Percentiles rank a stretch among this genome's conserved stretches.
phyloP scores from a whole-genome alignment of 2,329 filamentous ascomycete species.

The Tolypocladium tundrense region DNA sequence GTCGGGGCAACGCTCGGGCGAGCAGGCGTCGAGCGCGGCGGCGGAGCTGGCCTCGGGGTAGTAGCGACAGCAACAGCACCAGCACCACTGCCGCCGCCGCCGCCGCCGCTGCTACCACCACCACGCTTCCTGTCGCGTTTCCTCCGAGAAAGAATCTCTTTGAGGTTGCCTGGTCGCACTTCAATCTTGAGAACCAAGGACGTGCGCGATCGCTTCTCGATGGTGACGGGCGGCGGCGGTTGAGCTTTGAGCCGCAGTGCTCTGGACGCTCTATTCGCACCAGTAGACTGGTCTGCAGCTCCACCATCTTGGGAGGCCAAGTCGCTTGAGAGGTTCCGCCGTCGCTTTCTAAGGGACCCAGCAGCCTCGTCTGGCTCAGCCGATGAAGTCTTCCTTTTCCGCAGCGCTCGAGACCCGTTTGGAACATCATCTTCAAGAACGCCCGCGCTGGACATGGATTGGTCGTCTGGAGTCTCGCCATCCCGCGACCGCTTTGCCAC shows the following conservation, averaged over 20 bases:
- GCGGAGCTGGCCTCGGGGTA: slow-evolving; percentile 13
- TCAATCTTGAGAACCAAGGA: slow-evolving; percentile 25
- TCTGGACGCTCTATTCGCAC: slow-evolving; percentile 34
- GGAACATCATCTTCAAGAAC: slow-evolving; percentile 62
- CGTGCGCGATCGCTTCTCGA: slow-evolving; percentile 26
- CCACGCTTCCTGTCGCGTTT: slow-evolving; percentile 21
- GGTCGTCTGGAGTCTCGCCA: slow-evolving; percentile 16
- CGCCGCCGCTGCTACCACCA: neutral
- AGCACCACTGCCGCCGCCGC: too few relatives aligned
- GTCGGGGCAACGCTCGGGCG: slow-evolving; percentile 5
- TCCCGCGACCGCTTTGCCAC: slow-evolving; percentile 42
- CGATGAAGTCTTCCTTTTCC: slow-evolving; percentile 78
- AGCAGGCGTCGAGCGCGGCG: slow-evolving; percentile 11
- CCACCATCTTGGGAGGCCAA: slow-evolving; percentile 25
- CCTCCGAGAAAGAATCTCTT: slow-evolving; percentile 24
- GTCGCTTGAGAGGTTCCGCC: slow-evolving; percentile 36
- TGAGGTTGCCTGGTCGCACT: slow-evolving; percentile 26
- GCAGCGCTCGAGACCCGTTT: slow-evolving; percentile 66
- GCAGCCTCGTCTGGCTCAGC: slow-evolving; percentile 48
- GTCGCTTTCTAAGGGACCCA: slow-evolving; percentile 42
- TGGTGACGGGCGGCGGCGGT: slow-evolving; percentile 28
- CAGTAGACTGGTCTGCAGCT: slow-evolving; percentile 16
- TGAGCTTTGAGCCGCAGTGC: slow-evolving; percentile 45
- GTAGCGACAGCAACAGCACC: neutral
- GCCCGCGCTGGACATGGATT: slow-evolving; percentile 67